A percentile compares a stretch with the other conserved stretches of the same genome.
These are phyloP conservation scores for Umbelopsis sp. DNA, from an alignment of 371 early-diverging fungal genomes.

Conservation along the genomic window DNA sequence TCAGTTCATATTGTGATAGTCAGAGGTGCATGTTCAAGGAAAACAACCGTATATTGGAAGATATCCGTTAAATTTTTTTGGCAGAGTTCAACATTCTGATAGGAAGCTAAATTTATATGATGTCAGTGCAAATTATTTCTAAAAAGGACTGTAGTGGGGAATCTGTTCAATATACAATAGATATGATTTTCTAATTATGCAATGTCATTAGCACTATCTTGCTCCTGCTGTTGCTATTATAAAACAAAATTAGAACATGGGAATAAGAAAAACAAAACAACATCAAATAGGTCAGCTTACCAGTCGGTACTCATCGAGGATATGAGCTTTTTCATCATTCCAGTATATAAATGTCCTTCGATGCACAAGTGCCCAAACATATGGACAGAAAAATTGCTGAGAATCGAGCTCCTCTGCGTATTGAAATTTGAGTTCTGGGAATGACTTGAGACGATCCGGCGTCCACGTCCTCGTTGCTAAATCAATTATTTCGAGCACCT, in stretches of 20 bases:
- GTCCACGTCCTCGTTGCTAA: constrained; percentile 71
- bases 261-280: neutral
- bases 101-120: too few relatives aligned
- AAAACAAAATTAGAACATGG: neutral
- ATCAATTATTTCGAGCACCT: constrained; percentile 69
- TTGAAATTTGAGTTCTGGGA: constrained; percentile 67
- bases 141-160: neutral
- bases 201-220: neutral
- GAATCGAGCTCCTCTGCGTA: constrained; percentile 69
- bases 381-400: constrained; percentile 71
- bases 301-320: constrained; percentile 52
- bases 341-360: constrained; percentile 67
- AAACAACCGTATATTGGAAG: too few relatives aligned
- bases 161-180: neutral
- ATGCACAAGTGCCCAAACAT: constrained; percentile 71
- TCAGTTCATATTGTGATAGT: too few relatives aligned
- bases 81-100: too few relatives aligned
- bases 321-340: constrained; percentile 67
- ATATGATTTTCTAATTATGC: neutral
- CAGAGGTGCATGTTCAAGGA: too few relatives aligned
- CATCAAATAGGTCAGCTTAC: constrained; percentile 25
- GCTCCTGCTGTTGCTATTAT: neutral
- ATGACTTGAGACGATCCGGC: constrained; percentile 54
- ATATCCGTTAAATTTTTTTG: too few relatives aligned
- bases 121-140: too few relatives aligned